Percentiles rank a stretch among this genome's conserved stretches.
Evolutionary conservation across 768 basidiomycete genomes (phyloP).

Genomic region (Termitomyces sp.): DNA sequence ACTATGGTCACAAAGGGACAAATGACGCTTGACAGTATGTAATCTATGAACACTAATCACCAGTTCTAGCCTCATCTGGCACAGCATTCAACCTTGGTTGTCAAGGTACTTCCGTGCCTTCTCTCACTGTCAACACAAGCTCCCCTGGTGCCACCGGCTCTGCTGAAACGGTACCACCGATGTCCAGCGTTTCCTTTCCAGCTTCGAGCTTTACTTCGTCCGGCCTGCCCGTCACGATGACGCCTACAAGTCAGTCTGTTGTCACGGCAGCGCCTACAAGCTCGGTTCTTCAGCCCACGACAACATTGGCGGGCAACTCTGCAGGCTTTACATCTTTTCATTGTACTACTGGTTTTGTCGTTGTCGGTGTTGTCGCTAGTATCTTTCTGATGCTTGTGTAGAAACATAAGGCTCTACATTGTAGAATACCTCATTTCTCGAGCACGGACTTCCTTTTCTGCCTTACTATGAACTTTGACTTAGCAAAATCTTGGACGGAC

Average conservation of each 20-base stretch:
- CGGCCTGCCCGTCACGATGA: neutral
- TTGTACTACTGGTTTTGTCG: neutral
- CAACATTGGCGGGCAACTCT: neutral
- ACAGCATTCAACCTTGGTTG: neutral
- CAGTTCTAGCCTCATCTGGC: neutral
- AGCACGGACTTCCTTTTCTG: too few species aligned
- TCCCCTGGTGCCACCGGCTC: neutral
- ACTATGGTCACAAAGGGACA: slow-evolving; percentile 15
- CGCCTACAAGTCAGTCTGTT: too few species aligned
- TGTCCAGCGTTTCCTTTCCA: neutral
- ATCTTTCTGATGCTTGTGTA: neutral
- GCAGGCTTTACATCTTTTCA: neutral
- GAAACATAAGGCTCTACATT: neutral
- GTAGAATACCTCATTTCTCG: neutral
- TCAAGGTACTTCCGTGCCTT: neutral
- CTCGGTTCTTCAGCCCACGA: neutral
- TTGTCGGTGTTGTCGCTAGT: neutral
- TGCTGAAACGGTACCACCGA: neutral
- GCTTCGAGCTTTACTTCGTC: neutral
- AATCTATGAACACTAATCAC: neutral
- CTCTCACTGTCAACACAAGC: neutral
- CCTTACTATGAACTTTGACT: neutral
- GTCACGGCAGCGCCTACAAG: too few species aligned
- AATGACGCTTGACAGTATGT: slow-evolving; percentile 20
- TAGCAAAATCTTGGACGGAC: neutral